These are phyloP conservation scores for Candida methanosorbosa DNA, from an alignment of 805 yeast species.

Conservation along the genomic window DNA sequence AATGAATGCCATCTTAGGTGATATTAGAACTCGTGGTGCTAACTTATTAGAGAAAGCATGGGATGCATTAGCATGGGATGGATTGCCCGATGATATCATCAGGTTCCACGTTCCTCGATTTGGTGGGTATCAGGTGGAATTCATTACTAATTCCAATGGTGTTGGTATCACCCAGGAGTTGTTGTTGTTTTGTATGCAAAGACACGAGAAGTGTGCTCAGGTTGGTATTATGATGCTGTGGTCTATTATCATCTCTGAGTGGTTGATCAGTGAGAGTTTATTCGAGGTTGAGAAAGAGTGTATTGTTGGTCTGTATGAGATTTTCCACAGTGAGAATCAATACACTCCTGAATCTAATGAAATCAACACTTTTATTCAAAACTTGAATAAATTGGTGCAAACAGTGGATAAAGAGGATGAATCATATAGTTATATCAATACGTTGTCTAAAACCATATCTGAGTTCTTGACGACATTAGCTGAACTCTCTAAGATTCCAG, in stretches of 20 bases:
- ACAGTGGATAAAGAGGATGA: constrained; percentile 58
- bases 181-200: constrained; percentile 60
- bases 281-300: constrained; percentile 56
- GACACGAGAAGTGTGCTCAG: constrained; percentile 49
- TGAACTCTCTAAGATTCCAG: constrained; percentile 67
- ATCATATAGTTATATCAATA: constrained; percentile 40
- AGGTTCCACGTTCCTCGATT: constrained; percentile 53
- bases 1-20: constrained; percentile 53
- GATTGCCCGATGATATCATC: constrained; percentile 40
- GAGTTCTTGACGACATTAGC: constrained; percentile 57
- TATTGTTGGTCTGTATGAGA: constrained; percentile 53
- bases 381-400: constrained; percentile 35
- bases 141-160: constrained; percentile 40
- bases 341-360: constrained; percentile 50
- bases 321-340: constrained; percentile 42
- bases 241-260: constrained; percentile 63
- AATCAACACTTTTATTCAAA: constrained; percentile 42
- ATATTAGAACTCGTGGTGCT: constrained; percentile 53
- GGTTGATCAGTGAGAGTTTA: constrained; percentile 46
- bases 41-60: constrained; percentile 51
- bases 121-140: constrained; percentile 66
- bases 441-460: constrained; percentile 43
- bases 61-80: constrained; percentile 64
- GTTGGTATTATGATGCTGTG: constrained; percentile 62
- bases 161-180: constrained; percentile 56